phyloP scores from a whole-genome alignment of 2,329 filamentous ascomycete species.

The Alternaria novae-zelandiae region DNA sequence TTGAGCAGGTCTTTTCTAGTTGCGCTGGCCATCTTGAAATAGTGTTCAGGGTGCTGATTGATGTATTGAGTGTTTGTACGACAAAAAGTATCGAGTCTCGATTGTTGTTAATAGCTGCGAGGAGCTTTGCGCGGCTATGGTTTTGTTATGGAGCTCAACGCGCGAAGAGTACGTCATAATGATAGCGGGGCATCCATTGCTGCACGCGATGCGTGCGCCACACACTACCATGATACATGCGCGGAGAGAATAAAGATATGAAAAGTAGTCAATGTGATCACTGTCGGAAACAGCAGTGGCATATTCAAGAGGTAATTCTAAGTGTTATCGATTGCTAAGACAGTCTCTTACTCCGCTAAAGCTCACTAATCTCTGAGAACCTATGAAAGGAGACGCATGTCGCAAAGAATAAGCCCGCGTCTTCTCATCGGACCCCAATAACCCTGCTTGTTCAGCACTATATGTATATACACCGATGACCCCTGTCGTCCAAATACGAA shows the following conservation, averaged over 20 bases:
- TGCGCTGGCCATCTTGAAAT: slow-evolving; percentile 55
- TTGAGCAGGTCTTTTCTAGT: slow-evolving; percentile 76
- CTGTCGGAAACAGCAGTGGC: neutral
- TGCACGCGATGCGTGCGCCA: slow-evolving; percentile 27
- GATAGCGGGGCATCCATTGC: slow-evolving; percentile 23
- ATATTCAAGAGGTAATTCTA: neutral
- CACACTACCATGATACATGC: slow-evolving; percentile 7
- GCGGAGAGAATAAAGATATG: neutral
- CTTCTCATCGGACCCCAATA: slow-evolving; percentile 1
- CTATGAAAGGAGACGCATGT: neutral
- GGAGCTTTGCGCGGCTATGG: slow-evolving; percentile 9
- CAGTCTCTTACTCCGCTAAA: slow-evolving; percentile 14
- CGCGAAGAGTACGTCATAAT: slow-evolving; percentile 25
- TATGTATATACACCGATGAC: slow-evolving; percentile 20
- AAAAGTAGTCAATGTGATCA: neutral
- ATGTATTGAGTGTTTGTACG: neutral
- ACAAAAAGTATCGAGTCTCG: neutral
- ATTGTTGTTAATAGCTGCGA: slow-evolving; percentile 7
- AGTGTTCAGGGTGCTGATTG: neutral
- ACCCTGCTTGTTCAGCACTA: slow-evolving; percentile 17
- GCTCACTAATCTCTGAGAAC: neutral
- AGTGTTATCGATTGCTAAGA: slow-evolving; percentile 13
- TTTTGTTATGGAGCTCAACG: slow-evolving; percentile 18
- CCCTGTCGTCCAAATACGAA: neutral
- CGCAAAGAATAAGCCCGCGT: slow-evolving; percentile 1